Evolutionary conservation across 148 eudicot species (phyloP).

Genomic region (Rhododendron ovatum): DNA sequence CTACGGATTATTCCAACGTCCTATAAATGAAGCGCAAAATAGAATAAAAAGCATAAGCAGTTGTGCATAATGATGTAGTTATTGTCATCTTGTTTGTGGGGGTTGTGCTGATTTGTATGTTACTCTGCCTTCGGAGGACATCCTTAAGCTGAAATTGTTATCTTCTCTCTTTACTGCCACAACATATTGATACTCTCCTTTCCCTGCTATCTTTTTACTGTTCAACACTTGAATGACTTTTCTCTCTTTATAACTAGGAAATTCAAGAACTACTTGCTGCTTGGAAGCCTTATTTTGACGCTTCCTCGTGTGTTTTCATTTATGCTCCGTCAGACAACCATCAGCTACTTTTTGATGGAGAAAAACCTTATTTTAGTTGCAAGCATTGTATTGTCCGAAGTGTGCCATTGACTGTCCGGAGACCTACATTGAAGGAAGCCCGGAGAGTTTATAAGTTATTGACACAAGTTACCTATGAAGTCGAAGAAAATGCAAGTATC

Average conservation of each 20-base stretch:
- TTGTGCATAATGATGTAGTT: background rate
- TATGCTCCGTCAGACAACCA: slow-evolving; percentile 81
- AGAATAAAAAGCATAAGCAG: background rate
- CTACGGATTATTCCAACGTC: background rate
- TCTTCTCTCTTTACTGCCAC: background rate
- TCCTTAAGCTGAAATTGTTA: background rate
- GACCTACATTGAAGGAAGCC: slow-evolving; percentile 90
- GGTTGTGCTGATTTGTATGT: background rate
- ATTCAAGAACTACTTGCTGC: slow-evolving; percentile 72
- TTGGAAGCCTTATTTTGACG: slow-evolving; percentile 86
- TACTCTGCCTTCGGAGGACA: background rate
- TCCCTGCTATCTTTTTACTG: background rate
- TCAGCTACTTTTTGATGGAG: slow-evolving; percentile 67
- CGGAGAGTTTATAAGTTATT: slow-evolving; percentile 54
- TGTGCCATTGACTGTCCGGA: slow-evolving; percentile 64
- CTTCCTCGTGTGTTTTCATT: slow-evolving; percentile 60
- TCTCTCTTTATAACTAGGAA: slow-evolving; percentile 39
- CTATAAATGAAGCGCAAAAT: background rate
- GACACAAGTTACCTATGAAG: slow-evolving; percentile 52
- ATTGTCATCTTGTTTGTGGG: background rate
- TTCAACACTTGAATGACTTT: slow-evolving; percentile 7
- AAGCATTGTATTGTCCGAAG: slow-evolving; percentile 43
- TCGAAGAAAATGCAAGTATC: slow-evolving; percentile 32
- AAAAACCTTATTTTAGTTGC: slow-evolving; percentile 48
- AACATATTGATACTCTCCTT: background rate